These are phyloP conservation scores for Stephania yunnanensis DNA, from an alignment of 164 flowering plant genomes.

Conservation along the genomic window DNA sequence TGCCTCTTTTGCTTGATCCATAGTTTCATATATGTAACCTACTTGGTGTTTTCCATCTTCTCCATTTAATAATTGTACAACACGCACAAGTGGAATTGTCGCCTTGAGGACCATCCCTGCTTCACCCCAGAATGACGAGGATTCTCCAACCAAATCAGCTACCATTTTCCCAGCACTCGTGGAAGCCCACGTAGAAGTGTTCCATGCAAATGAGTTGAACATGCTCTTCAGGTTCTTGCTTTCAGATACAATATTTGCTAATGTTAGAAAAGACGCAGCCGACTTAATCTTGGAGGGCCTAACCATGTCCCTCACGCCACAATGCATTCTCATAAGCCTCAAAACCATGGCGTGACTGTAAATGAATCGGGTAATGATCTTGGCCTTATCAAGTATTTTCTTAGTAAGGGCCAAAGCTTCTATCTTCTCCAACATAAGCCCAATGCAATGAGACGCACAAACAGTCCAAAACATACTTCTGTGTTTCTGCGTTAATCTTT, in stretches of 20 bases:
- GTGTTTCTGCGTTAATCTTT: constrained; percentile 30
- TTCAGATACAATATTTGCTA: constrained; percentile 39
- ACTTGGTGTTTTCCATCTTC: constrained; percentile 28
- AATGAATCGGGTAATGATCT: constrained; percentile 41
- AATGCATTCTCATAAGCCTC: constrained; percentile 30
- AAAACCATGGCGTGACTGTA: constrained; percentile 27
- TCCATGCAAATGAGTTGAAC: constrained; percentile 45
- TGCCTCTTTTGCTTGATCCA: constrained; percentile 63
- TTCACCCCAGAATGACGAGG: constrained; percentile 44
- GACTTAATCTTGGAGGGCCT: constrained; percentile 27
- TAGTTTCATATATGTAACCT: constrained; percentile 61
- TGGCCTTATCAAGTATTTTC: constrained; percentile 32
- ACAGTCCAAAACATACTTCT: constrained; percentile 44
- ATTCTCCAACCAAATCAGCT: constrained; percentile 31
- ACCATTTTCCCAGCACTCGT: constrained; percentile 33
- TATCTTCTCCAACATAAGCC: constrained; percentile 50
- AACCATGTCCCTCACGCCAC: constrained; percentile 25
- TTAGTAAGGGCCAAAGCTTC: constrained; percentile 17
- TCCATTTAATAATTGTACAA: constrained; percentile 26
- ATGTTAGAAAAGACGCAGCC: constrained; percentile 33
- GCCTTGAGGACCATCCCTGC: constrained; percentile 35
- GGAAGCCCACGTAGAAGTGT: constrained; percentile 28
- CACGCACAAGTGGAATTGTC: constrained; percentile 43
- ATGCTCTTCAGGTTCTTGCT: constrained; percentile 33
- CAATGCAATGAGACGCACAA: constrained; percentile 52